Evolutionary conservation across 257 asterid genomes (phyloP).

Genomic region (Ehretia macrophylla): DNA sequence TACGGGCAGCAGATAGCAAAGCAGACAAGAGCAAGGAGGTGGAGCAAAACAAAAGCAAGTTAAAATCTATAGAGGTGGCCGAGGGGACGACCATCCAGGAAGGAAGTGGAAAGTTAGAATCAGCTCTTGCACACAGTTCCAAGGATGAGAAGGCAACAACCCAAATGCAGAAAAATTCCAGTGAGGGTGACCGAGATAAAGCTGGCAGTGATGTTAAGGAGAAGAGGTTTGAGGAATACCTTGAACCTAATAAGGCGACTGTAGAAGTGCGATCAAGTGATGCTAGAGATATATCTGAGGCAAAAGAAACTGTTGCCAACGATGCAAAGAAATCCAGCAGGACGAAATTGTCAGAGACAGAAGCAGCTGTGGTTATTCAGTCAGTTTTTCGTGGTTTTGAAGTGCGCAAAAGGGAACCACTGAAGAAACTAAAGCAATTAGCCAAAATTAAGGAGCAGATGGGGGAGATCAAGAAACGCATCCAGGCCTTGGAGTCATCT

Average conservation of each 20-base stretch:
- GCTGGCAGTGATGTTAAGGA: not conserved
- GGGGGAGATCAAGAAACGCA: constrained; percentile 26
- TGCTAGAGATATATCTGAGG: constrained; percentile 10
- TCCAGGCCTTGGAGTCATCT: constrained; percentile 42
- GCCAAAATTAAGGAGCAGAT: constrained; percentile 41
- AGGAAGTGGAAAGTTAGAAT: constrained; percentile 5
- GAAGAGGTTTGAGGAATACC: not conserved
- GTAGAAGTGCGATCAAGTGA: constrained; percentile 14
- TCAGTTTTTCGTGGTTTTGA: constrained; percentile 68
- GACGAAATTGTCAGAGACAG: constrained; percentile 33
- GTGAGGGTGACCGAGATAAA: constrained; percentile 6
- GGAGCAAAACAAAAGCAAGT: constrained; percentile 20
- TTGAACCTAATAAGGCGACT: constrained; percentile 11
- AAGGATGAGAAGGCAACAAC: not conserved
- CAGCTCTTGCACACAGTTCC: not conserved
- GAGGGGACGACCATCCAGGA: constrained; percentile 26
- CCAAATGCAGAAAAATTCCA: constrained; percentile 9
- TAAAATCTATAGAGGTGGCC: constrained; percentile 31
- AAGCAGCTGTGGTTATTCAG: constrained; percentile 66
- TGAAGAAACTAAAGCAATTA: constrained; percentile 59
- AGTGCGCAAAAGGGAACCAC: constrained; percentile 54
- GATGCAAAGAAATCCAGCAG: constrained; percentile 12
- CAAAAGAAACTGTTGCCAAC: constrained; percentile 9
- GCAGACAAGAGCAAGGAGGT: constrained; percentile 11
- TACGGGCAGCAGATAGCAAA: not conserved